These are phyloP conservation scores for Suillus spraguei DNA, from an alignment of 768 basidiomycete species.

Conservation along the genomic window DNA sequence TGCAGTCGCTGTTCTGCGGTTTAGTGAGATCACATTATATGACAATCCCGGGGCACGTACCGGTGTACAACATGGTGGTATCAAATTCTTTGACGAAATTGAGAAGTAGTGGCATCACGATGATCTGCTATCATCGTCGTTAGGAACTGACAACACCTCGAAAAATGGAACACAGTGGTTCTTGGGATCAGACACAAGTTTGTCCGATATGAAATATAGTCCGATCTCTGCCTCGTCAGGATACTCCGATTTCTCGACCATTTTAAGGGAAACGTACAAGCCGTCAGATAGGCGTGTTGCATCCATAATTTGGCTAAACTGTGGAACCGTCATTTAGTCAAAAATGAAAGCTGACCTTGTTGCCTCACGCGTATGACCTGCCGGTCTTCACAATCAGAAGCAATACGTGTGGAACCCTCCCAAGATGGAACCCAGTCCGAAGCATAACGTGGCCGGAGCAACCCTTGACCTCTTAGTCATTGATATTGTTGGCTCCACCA, in stretches of 20 bases:
- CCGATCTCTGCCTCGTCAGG: constrained; percentile 30
- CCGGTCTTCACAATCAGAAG: not conserved
- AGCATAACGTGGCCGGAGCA: too few species aligned
- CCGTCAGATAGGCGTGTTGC: constrained; percentile 33
- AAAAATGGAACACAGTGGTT: constrained; percentile 33
- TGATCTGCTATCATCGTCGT: constrained; percentile 19
- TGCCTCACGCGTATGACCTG: not conserved
- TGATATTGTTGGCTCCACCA: too few species aligned
- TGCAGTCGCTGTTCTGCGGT: constrained; percentile 26
- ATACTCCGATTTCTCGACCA: constrained; percentile 9
- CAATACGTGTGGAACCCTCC: too few species aligned
- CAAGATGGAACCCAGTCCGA: too few species aligned
- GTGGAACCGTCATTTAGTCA: not conserved
- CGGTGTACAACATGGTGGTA: constrained; percentile 36
- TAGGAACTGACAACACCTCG: constrained; percentile 16
- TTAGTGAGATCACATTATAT: not conserved
- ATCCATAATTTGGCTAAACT: constrained; percentile 22
- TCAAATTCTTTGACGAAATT: constrained; percentile 22
- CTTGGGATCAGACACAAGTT: constrained; percentile 8
- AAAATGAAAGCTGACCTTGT: not conserved
- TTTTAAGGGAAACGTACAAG: constrained; percentile 33
- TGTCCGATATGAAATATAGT: constrained; percentile 19
- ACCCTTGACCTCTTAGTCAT: too few species aligned
- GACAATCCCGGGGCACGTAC: constrained; percentile 22
- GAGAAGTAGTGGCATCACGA: constrained; percentile 35